Conservation (phyloP, 805 yeast species). For the Wickerhamomyces mucosus region DNA sequence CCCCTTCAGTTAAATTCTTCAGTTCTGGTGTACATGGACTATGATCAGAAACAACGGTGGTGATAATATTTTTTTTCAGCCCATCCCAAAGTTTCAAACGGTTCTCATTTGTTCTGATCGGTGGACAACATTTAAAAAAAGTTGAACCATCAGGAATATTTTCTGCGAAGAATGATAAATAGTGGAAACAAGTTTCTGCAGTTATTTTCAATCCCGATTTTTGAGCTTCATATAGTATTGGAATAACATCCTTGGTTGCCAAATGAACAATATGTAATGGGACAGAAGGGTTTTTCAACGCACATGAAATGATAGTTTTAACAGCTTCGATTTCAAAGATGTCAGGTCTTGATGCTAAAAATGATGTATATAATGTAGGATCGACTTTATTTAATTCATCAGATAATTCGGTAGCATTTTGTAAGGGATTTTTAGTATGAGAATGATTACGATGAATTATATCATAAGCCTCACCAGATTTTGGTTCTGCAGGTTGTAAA, state of each 20-base stretch:
- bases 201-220: conserved; percentile 43
- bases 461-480: conserved; percentile 33
- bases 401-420: conserved; percentile 33
- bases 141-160: conserved; percentile 69
- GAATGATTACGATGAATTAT: conserved; percentile 20
- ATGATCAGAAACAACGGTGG: conserved; percentile 90
- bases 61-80: conserved; percentile 50
- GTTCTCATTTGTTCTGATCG: conserved; percentile 72
- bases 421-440: conserved; percentile 27
- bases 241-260: conserved; percentile 78
- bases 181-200: conserved; percentile 94
- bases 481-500: conserved; percentile 52
- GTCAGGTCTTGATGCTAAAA: conserved; percentile 73
- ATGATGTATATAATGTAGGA: conserved; percentile 20
- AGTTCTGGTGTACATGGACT: conserved; percentile 93
- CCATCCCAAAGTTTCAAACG: conserved; percentile 73
- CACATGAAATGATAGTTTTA: conserved; percentile 54
- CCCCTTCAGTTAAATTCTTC: conserved; percentile 74
- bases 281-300: conserved; percentile 45
- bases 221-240: conserved; percentile 54
- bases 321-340: conserved; percentile 81
- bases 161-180: conserved; percentile 71
- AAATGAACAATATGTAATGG: conserved; percentile 86
- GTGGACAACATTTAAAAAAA: conserved; percentile 91
- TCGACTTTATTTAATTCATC: conserved; percentile 25